Conservation (phyloP, 176 grass and related monocot species). For the barley (Hordeum vulgare) region DNA sequence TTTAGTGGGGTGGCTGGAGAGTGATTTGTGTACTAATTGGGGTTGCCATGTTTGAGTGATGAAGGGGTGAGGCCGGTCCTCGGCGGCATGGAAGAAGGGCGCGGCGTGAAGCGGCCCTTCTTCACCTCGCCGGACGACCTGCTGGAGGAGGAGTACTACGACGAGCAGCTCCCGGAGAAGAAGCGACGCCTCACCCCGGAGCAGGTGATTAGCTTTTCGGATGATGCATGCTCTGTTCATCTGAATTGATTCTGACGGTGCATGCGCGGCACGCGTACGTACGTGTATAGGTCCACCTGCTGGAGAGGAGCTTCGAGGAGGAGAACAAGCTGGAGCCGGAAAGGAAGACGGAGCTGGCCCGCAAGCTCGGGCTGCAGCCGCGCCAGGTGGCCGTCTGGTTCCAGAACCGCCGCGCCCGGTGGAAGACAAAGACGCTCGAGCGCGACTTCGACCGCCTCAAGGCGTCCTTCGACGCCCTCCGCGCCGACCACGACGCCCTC, state of each 20-base stretch:
- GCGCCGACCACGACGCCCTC: conserved; percentile 66
- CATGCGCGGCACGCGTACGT: neutral
- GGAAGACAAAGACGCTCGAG: conserved; percentile 99
- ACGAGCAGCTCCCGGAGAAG: conserved; percentile 96
- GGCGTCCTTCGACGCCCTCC: conserved; percentile 77
- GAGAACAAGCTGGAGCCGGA: conserved; percentile 99
- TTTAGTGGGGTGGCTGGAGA: neutral
- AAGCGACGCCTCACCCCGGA: conserved; percentile 93
- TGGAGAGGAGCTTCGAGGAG: conserved; percentile 82
- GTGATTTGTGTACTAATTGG: conserved; percentile 29
- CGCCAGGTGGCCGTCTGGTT: conserved; percentile 99
- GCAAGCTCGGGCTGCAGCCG: conserved; percentile 83
- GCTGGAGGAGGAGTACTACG: conserved; percentile 92
- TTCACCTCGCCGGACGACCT: conserved; percentile 89
- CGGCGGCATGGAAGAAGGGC: conserved; percentile 49
- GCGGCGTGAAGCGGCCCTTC: conserved; percentile 68
- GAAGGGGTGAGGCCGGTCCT: conserved; percentile 54
- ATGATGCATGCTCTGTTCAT: neutral
- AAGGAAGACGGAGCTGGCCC: conserved; percentile 90
- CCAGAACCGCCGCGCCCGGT: conserved; percentile 96
- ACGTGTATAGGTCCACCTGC: conserved; percentile 50
- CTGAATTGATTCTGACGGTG: conserved; percentile 7
- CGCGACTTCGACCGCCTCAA: conserved; percentile 95
- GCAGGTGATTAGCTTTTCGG: conserved; percentile 35
- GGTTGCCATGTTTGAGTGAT: conserved; percentile 43